Evolutionary conservation across 2,329 filamentous ascomycete genomes (phyloP).

Genomic region (Pseudogymnoascus sp.): DNA sequence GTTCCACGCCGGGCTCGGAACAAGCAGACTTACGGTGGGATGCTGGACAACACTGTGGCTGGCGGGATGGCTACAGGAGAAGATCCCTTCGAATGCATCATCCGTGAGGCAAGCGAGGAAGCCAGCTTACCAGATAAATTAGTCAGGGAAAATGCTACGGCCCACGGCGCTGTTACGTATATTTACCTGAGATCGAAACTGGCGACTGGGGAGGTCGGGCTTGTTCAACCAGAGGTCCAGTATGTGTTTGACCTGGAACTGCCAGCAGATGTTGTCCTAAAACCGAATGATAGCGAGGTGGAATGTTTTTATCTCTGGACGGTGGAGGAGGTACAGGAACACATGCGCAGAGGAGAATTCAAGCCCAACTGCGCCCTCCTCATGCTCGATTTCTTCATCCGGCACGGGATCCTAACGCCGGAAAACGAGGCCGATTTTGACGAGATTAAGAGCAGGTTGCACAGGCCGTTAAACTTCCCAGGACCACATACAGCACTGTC

Average conservation of each 20-base stretch:
- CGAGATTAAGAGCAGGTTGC: conserved; percentile 67
- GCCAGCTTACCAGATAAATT: conserved; percentile 67
- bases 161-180: conserved; percentile 71
- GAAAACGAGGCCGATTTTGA: conserved; percentile 74
- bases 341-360: conserved; percentile 66
- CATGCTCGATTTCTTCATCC: conserved; percentile 81
- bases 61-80: conserved; percentile 76
- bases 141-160: conserved; percentile 51
- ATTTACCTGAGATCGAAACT: conserved; percentile 69
- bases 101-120: conserved; percentile 85
- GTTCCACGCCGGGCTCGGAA: conserved; percentile 65
- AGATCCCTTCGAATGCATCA: conserved; percentile 68
- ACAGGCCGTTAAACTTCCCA: conserved; percentile 74
- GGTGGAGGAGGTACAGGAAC: conserved; percentile 65
- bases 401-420: conserved; percentile 69
- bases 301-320: conserved; percentile 73
- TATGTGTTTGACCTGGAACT: conserved; percentile 87
- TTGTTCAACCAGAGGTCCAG: conserved; percentile 85
- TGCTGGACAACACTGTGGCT: conserved; percentile 91
- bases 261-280: conserved; percentile 56
- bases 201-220: conserved; percentile 70
- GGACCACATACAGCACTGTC: conserved; percentile 45
- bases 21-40: conserved; percentile 84
- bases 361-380: conserved; percentile 89
- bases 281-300: conserved; percentile 82